phyloP scores from a whole-genome alignment of 306 rosid genomes.

The Dryas octopetala region DNA sequence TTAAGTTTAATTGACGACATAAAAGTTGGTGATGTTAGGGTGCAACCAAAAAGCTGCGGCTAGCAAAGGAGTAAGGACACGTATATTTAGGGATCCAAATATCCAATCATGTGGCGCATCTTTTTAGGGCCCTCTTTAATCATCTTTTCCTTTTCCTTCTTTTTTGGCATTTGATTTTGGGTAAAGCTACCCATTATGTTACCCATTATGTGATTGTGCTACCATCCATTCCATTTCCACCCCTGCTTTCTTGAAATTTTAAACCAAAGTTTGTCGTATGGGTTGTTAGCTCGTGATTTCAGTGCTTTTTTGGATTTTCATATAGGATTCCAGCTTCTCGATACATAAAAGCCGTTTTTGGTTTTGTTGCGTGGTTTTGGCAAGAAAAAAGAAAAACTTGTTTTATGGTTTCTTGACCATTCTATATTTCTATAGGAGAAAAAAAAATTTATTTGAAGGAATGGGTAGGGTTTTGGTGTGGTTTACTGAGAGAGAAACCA shows the following conservation, averaged over 20 bases:
- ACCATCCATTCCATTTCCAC: not conserved
- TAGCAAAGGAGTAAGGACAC: constrained; percentile 21
- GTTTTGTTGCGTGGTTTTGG: too few species aligned
- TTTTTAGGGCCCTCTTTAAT: constrained; percentile 42
- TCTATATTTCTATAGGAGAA: too few species aligned
- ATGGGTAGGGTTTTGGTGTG: too few species aligned
- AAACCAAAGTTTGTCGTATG: not conserved
- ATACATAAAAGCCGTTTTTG: not conserved
- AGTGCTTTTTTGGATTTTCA: constrained; percentile 5
- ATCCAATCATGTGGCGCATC: constrained; percentile 49
- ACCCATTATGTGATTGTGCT: not conserved
- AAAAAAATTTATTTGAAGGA: too few species aligned
- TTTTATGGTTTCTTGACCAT: too few species aligned
- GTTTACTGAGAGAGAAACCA: too few species aligned
- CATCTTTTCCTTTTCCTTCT: constrained; percentile 32
- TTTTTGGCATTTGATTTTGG: constrained; percentile 35
- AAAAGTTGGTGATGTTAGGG: not conserved
- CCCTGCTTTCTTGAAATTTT: not conserved
- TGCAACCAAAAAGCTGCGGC: constrained; percentile 29
- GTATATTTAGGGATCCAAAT: constrained; percentile 24
- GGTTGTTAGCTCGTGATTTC: not conserved
- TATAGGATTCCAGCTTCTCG: not conserved
- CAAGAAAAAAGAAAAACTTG: too few species aligned
- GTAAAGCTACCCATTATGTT: constrained; percentile 28
- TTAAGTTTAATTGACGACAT: not conserved